Evolutionary conservation across 371 early-diverging fungal genomes (phyloP).

Genomic region (Lichtheimia ornata): DNA sequence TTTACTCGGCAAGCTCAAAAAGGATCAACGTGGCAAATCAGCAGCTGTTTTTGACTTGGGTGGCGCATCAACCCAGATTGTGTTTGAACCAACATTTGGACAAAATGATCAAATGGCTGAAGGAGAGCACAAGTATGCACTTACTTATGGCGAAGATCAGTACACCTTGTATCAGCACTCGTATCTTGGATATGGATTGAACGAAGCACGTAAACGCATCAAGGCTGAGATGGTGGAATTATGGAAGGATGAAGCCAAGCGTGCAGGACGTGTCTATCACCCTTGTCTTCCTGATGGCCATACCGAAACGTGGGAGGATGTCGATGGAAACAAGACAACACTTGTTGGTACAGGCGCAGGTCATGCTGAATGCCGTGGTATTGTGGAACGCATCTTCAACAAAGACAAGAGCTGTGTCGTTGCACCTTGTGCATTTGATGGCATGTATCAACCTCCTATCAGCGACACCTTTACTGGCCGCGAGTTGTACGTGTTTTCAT

Average conservation of each 20-base stretch:
- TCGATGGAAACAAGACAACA: constrained; percentile 8
- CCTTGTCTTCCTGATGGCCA: constrained; percentile 29
- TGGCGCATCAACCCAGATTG: constrained; percentile 95
- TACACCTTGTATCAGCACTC: constrained; percentile 92
- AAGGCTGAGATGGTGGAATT: constrained; percentile 24
- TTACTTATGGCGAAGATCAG: constrained; percentile 67
- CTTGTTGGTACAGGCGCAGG: constrained; percentile 59
- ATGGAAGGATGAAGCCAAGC: constrained; percentile 30
- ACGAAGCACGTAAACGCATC: constrained; percentile 69
- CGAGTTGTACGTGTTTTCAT: constrained; percentile 93
- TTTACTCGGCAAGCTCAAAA: constrained; percentile 64
- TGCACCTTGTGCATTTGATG: constrained; percentile 86
- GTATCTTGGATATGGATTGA: constrained; percentile 91
- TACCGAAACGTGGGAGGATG: constrained; percentile 26
- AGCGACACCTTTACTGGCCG: constrained; percentile 64
- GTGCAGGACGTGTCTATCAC: constrained; percentile 18
- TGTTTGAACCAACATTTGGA: constrained; percentile 82
- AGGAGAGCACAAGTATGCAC: constrained; percentile 69
- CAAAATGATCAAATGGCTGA: constrained; percentile 44
- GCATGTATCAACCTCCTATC: constrained; percentile 89
- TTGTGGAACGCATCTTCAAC: constrained; percentile 61
- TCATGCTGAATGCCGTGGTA: constrained; percentile 52
- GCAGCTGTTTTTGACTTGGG: constrained; percentile 96
- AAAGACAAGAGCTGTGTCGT: constrained; percentile 59
- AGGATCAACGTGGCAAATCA: constrained; percentile 54